Conservation (phyloP, 2,329 filamentous ascomycete species). For the Aspergillus sp. region DNA sequence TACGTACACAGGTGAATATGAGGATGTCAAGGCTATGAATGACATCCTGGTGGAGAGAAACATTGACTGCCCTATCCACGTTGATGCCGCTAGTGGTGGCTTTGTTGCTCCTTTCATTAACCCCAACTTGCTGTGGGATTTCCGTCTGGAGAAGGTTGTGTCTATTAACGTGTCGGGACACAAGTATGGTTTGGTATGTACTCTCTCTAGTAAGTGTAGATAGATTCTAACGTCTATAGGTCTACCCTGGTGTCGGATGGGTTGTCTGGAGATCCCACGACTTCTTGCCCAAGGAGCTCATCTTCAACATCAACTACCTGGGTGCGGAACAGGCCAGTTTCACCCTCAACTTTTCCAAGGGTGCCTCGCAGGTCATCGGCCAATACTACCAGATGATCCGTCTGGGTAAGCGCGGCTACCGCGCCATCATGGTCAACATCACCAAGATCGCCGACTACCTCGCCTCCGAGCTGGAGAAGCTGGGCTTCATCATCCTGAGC, state of each 20-base stretch:
- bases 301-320: constrained; percentile 99
- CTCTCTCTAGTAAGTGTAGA: background rate
- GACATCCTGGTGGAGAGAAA: constrained; percentile 72
- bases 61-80: constrained; percentile 82
- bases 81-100: constrained; percentile 86
- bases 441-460: constrained; percentile 88
- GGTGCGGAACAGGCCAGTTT: constrained; percentile 93
- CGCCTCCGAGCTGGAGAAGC: constrained; percentile 62
- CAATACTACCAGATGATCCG: constrained; percentile 98
- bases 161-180: constrained; percentile 94
- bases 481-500: constrained; percentile 87
- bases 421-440: constrained; percentile 88
- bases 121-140: constrained; percentile 84
- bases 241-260: constrained; percentile 94
- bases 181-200: constrained; percentile 63
- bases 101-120: constrained; percentile 91
- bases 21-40: constrained; percentile 88
- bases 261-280: constrained; percentile 81
- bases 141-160: constrained; percentile 80
- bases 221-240: constrained; percentile 35
- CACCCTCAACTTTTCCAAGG: constrained; percentile 96
- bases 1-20: constrained; percentile 94
- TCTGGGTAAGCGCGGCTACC: constrained; percentile 87
- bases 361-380: constrained; percentile 87
- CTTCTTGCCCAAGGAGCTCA: constrained; percentile 81